Evolutionary conservation across 495 filamentous ascomycete genomes (phyloP).

Genomic region (Penicillium flavigenum): DNA sequence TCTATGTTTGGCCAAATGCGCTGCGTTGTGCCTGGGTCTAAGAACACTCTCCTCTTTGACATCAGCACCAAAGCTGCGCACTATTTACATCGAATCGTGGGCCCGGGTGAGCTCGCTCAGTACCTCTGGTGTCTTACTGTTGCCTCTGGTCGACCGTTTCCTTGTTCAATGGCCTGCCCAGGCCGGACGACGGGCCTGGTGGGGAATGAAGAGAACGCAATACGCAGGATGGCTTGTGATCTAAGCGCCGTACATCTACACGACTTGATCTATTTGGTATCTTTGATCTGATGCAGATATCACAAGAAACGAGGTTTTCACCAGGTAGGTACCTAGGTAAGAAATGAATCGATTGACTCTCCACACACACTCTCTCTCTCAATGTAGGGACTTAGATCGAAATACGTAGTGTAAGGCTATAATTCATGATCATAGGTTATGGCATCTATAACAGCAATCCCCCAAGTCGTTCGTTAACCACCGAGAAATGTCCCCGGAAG

Average conservation of each 20-base stretch:
- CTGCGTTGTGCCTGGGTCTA: conserved; percentile 3
- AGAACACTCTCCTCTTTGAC: background rate
- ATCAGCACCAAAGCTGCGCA: conserved; percentile 55
- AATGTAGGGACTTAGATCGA: background rate
- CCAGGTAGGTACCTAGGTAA: background rate
- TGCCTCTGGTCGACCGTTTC: conserved; percentile 64
- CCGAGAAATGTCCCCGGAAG: background rate
- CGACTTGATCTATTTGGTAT: background rate
- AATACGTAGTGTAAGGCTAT: background rate
- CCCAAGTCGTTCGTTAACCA: background rate
- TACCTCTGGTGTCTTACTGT: conserved; percentile 72
- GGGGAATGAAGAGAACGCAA: conserved; percentile 42
- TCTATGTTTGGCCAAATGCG: conserved; percentile 11
- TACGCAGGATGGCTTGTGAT: conserved; percentile 49
- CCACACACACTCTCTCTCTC: background rate
- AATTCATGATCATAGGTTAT: background rate
- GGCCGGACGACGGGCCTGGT: conserved; percentile 45
- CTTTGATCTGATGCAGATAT: background rate
- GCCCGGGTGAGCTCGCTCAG: conserved; percentile 78
- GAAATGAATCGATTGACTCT: background rate
- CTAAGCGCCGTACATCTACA: conserved; percentile 19
- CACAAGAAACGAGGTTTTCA: background rate
- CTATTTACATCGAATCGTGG: conserved; percentile 89
- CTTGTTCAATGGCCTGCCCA: conserved; percentile 72
- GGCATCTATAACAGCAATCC: background rate